Evolutionary conservation across 2,329 filamentous ascomycete species (phyloP), one percentile per base, ranked within the genome.

Genomic region (Alternaria novae-zelandiae): DNA sequence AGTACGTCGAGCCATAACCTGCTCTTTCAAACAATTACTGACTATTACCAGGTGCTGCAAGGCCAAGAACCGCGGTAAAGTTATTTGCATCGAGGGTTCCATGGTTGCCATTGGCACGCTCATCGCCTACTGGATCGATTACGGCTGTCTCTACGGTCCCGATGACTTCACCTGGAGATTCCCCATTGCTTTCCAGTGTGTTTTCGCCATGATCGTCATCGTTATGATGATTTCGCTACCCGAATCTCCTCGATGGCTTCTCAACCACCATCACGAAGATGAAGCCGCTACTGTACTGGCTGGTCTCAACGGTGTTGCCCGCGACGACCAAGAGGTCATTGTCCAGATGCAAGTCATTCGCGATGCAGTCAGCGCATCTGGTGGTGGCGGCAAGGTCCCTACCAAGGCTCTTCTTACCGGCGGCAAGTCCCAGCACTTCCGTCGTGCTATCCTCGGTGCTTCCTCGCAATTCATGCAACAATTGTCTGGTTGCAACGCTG

Each of bases 381-480:
- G 79, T 41, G 75, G 75, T 58, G 70, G 73, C 36, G 76, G 78
- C 20, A 77, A 80, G 66, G 74, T 74, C 54, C 66, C 68, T 6
- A 80, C 75, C 58, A 79, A 79, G 53, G 83, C 69, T 83, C 86
- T 11, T 80, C 89, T 89, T 68, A 89, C 86, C 4, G 82, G 83
- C 57, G 88, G 88, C 67, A 88, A 87, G 79, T 88, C 86, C 0
- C 88, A 90, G 79, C 87, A 90, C 72, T 85, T 89, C 79, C 85
- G 88, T 15, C 84, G 88, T 49, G 86, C 89, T 81, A 62, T 89
- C 36, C 82, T 90, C 8, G 88, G 87, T 13, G 82, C 86, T 2
- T 84, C 82, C n/a, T 84, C 83, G 6, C 88, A 90, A 75, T 81
- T 90, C 46, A 87, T 89, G 83, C 88, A 90, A 73, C 88, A 90